Conservation (phyloP, 495 filamentous ascomycete genomes). For the Xylaria telfairii region DNA sequence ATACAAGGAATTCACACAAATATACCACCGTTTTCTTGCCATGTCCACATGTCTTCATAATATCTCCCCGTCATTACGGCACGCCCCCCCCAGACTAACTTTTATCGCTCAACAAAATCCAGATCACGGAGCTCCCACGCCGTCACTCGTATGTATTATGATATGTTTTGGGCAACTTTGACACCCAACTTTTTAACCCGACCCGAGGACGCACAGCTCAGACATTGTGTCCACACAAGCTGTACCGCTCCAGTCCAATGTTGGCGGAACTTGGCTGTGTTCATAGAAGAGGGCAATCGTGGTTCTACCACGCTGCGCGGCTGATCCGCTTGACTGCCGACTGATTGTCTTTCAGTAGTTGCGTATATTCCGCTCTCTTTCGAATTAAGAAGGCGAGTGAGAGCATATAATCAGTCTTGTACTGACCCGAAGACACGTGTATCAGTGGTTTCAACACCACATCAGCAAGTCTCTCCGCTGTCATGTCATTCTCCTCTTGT, state of each 20-base stretch:
- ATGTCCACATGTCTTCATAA: neutral
- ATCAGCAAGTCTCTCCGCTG: conserved; percentile 50
- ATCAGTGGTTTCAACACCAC: conserved; percentile 48
- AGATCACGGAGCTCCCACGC: neutral
- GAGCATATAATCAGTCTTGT: conserved; percentile 48
- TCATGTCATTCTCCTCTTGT: conserved; percentile 50
- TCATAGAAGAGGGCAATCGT: neutral
- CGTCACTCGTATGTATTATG: neutral
- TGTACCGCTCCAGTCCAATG: neutral
- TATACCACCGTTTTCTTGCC: neutral
- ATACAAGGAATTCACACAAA: neutral
- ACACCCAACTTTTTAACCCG: neutral
- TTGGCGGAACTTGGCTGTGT: neutral
- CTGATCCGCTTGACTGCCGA: conserved; percentile 35
- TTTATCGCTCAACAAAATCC: neutral
- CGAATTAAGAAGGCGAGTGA: conserved; percentile 53
- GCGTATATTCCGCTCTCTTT: conserved; percentile 49
- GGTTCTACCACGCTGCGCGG: conserved; percentile 41
- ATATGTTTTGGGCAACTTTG: neutral
- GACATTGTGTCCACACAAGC: neutral
- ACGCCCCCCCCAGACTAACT: neutral
- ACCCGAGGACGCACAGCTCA: neutral
- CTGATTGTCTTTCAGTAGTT: conserved; percentile 38
- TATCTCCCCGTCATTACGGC: neutral
- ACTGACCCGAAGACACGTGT: conserved; percentile 40